These are phyloP conservation scores for Ogataea trehalophila DNA, from an alignment of 805 yeast species.

Conservation along the genomic window DNA sequence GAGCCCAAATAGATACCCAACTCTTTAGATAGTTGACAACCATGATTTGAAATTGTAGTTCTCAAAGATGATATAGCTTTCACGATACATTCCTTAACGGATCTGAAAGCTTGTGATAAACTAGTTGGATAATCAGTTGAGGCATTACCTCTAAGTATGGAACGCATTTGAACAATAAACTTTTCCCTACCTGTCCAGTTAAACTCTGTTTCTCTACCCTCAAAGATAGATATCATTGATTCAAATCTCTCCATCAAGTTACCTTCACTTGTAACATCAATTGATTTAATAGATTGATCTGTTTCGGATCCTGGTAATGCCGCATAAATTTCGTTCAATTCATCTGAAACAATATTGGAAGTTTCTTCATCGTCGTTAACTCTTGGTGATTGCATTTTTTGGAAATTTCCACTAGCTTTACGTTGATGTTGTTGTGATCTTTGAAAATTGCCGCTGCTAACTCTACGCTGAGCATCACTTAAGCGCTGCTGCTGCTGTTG, in stretches of 20 bases:
- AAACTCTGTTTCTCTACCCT: conserved; percentile 76
- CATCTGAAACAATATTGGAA: neutral
- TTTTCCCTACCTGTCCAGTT: conserved; percentile 81
- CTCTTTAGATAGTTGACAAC: conserved; percentile 76
- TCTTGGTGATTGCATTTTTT: too few relatives aligned
- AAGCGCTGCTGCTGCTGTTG: neutral
- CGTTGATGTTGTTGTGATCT: too few relatives aligned
- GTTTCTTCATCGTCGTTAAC: too few relatives aligned
- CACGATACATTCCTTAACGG: conserved; percentile 52
- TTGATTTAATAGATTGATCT: conserved; percentile 34
- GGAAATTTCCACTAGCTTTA: too few relatives aligned
- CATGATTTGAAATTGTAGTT: conserved; percentile 74
- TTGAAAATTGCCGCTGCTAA: too few relatives aligned
- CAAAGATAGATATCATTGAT: conserved; percentile 38
- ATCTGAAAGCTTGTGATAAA: conserved; percentile 28
- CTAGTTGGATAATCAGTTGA: conserved; percentile 31
- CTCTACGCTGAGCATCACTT: too few relatives aligned
- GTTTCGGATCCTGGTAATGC: conserved; percentile 11
- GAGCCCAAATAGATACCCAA: conserved; percentile 37
- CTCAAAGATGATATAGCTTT: conserved; percentile 71
- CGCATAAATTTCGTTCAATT: conserved; percentile 1
- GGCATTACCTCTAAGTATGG: conserved; percentile 54
- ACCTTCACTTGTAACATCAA: conserved; percentile 26
- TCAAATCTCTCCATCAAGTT: conserved; percentile 28
- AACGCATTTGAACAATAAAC: conserved; percentile 50